Percentiles rank a stretch among this genome's conserved stretches.
Conservation (phyloP, 1,284 basidiomycete genomes). For the Grifola frondosa region DNA sequence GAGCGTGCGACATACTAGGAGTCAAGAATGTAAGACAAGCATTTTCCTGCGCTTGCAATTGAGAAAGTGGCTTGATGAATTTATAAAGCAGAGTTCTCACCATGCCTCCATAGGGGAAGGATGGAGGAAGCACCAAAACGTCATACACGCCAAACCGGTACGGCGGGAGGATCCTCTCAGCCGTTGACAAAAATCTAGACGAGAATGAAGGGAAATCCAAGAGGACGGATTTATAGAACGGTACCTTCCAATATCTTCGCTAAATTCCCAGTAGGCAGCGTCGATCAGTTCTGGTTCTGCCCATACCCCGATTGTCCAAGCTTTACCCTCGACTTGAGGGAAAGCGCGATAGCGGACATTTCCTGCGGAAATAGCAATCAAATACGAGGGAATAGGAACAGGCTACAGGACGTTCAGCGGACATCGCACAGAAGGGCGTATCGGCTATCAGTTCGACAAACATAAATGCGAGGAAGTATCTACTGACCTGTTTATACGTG, state of each 20-base stretch:
- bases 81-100: no score
- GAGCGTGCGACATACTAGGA: conserved; percentile 54
- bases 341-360: conserved; percentile 79
- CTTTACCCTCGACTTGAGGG: conserved; percentile 54
- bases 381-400: conserved; percentile 81
- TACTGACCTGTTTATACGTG: conserved; percentile 64
- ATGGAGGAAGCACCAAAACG: conserved; percentile 88
- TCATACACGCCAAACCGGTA: conserved; percentile 94
- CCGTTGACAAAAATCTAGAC: conserved; percentile 69
- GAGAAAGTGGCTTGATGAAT: no score
- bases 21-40: conserved; percentile 86
- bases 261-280: conserved; percentile 85
- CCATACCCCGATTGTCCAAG: conserved; percentile 86
- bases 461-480: not conserved
- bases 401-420: no score
- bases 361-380: conserved; percentile 86
- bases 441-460: not conserved
- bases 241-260: conserved; percentile 76
- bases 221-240: conserved; percentile 3
- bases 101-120: conserved; percentile 93
- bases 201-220: not conserved
- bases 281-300: conserved; percentile 85
- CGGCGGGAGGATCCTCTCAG: conserved; percentile 71
- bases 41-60: conserved; percentile 80
- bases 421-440: no score